Conservation (phyloP, 495 filamentous ascomycete species). For the Ascobolus immersus region DNA sequence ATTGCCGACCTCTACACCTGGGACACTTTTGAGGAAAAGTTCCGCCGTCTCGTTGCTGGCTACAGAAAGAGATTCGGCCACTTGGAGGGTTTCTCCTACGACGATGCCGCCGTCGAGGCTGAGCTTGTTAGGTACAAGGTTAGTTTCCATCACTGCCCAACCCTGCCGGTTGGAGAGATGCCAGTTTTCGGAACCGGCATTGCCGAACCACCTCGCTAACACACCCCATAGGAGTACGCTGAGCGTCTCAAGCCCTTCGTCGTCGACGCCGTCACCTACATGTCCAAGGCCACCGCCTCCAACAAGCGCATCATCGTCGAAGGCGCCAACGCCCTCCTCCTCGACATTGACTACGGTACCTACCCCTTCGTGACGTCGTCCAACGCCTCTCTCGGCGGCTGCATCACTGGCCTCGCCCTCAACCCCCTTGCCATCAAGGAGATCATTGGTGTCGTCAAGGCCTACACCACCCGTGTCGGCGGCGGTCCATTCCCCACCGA, state of each 20-base stretch:
- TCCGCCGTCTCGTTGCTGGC: conserved; percentile 36
- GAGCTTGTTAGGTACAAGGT: conserved; percentile 47
- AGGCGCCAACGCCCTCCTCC: conserved; percentile 69
- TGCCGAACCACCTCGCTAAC: conserved; percentile 2
- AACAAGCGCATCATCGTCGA: conserved; percentile 51
- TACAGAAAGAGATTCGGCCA: conserved; percentile 55
- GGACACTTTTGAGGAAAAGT: conserved; percentile 43
- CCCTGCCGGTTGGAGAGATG: not conserved
- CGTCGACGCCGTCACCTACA: conserved; percentile 39
- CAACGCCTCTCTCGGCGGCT: conserved; percentile 48
- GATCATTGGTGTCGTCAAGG: conserved; percentile 72
- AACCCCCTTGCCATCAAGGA: conserved; percentile 28
- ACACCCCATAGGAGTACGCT: conserved; percentile 37
- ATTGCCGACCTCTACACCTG: conserved; percentile 53
- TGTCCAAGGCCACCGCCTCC: conserved; percentile 29
- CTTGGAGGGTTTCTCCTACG: conserved; percentile 42
- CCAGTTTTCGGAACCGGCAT: conserved; percentile 10
- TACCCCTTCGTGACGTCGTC: conserved; percentile 72
- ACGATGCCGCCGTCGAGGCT: conserved; percentile 43
- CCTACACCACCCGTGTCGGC: conserved; percentile 49
- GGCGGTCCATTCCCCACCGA: conserved; percentile 72
- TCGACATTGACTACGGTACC: conserved; percentile 52
- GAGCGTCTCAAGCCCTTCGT: conserved; percentile 38
- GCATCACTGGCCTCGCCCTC: conserved; percentile 43
- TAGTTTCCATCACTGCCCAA: conserved; percentile 2